Base-by-base conservation (phyloP, 495 filamentous ascomycete species). In the Penicillium desertorum region DNA sequence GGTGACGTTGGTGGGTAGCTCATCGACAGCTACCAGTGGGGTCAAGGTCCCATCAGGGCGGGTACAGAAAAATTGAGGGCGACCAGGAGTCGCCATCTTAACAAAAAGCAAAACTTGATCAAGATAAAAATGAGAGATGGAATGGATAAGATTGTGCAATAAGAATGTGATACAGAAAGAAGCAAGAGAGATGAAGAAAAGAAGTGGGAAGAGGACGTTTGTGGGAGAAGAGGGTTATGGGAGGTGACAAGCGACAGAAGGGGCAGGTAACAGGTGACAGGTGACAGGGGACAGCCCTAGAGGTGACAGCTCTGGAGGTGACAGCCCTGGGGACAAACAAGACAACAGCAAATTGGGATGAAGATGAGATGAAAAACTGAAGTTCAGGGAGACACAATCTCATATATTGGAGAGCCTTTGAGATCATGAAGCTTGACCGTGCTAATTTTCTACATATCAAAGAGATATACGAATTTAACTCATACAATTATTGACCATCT, bases 1-100 rank as follows among this genome's bases (percentile, higher is more conserved):
- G 0, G 54, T 45, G 41, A 80, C 37, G 10, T 62, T 55, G 6
- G 70, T 43, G 0, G 84, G 84, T 5, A 90, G 68, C 69, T 88
- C 81, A 61, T 90, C 88, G 0, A 83, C 77, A 0, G 86, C 82
- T 36, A 90, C 71, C 11, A 92, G 75, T 0, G 85, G 83, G 12
- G 85, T 86, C 53, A 81, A 71, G 16, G 64, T 70, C 47, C 85
- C 85, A 58, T 84, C 76, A 16, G 79, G 77, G 32, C 86, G 81
- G 36, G 79, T 69, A 51, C 80, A 79, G 64, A 82, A 86, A 67
- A 52, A 51, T 34, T 42, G 44, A 37, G 32, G 47, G 7, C 47
- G 47, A 37, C 14, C 8, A 17, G 30, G 14, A 37, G 47, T 25
- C 19, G 47, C 30, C 47, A 50, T 50, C 9, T 25, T 17, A 32